phyloP scores from a whole-genome alignment of 768 basidiomycete genomes.

The Antrodiella citrinella region DNA sequence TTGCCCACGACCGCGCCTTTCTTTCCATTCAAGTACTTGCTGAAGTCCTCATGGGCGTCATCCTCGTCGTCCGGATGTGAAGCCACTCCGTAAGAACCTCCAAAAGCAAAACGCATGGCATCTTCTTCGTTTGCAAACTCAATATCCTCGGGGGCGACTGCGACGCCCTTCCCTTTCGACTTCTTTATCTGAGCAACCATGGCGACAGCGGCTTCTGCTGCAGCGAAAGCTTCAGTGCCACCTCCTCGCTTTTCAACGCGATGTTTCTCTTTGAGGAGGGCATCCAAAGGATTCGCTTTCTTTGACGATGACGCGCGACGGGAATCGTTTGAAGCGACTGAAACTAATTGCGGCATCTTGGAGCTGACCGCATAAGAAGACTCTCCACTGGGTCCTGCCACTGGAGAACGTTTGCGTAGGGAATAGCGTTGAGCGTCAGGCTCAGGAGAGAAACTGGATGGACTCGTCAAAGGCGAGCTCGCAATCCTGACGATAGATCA shows the following conservation, averaged over 20 bases:
- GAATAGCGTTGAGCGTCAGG: conserved; percentile 12
- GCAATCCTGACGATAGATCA: too few species aligned
- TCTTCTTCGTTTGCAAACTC: conserved; percentile 13
- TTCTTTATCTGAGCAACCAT: conserved; percentile 4
- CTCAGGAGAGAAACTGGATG: neutral
- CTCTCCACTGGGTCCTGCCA: neutral
- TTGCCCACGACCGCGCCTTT: conserved; percentile 24
- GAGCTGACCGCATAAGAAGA: neutral
- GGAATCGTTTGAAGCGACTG: neutral
- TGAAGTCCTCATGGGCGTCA: conserved; percentile 14
- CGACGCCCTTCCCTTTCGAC: conserved; percentile 11
- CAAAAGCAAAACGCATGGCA: conserved; percentile 1
- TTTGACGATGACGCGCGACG: conserved; percentile 3
- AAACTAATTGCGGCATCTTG: neutral
- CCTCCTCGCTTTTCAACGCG: conserved; percentile 16
- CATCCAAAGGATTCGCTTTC: conserved; percentile 43
- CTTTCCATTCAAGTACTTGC: conserved; percentile 21
- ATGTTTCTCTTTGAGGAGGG: conserved; percentile 22
- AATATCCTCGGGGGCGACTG: conserved; percentile 16
- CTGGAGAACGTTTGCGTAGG: conserved; percentile 12
- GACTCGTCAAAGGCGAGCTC: conserved; percentile 3
- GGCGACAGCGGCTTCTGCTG: conserved; percentile 12
- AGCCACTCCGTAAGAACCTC: neutral
- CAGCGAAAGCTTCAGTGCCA: conserved; percentile 14
- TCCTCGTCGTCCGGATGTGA: conserved; percentile 11